Conservation (phyloP, 257 asterid species). For the Coffea eugenioides region DNA sequence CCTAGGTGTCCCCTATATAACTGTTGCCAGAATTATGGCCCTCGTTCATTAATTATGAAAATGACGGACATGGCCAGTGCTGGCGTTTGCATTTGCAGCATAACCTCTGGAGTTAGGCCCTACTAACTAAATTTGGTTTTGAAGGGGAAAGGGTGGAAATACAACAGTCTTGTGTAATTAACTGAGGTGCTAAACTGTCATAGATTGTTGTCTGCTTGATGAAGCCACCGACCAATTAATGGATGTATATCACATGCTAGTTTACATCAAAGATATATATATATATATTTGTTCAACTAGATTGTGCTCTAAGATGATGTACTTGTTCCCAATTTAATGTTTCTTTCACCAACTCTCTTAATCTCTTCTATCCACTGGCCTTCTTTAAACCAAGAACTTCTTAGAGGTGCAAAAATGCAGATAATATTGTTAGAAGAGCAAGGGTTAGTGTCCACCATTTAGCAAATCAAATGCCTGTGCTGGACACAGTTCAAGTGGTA, state of each 20-base stretch:
- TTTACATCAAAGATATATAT: not conserved
- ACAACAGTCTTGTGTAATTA: not conserved
- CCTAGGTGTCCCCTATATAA: not conserved
- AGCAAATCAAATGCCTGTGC: not conserved
- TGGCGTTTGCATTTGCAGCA: not conserved
- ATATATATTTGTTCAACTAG: not conserved
- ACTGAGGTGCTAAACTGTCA: not conserved
- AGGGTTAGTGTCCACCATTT: not conserved
- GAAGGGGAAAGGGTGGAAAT: not conserved
- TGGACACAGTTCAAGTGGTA: not conserved
- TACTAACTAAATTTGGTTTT: not conserved
- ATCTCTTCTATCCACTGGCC: not conserved
- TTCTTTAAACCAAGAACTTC: not conserved
- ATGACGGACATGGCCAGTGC: not conserved
- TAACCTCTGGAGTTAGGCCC: not conserved
- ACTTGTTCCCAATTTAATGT: not conserved
- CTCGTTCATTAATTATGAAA: not conserved
- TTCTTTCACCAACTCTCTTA: not conserved
- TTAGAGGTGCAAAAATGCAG: not conserved
- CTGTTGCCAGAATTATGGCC: constrained; percentile 1
- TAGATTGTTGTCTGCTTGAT: not conserved
- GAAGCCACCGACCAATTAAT: not conserved
- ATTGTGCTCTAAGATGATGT: not conserved
- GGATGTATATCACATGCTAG: not conserved
- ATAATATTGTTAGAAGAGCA: not conserved